Percentiles rank a stretch among this genome's conserved stretches.
Conservation (phyloP, 2,329 filamentous ascomycete genomes). For the Phialocephala sp. region DNA sequence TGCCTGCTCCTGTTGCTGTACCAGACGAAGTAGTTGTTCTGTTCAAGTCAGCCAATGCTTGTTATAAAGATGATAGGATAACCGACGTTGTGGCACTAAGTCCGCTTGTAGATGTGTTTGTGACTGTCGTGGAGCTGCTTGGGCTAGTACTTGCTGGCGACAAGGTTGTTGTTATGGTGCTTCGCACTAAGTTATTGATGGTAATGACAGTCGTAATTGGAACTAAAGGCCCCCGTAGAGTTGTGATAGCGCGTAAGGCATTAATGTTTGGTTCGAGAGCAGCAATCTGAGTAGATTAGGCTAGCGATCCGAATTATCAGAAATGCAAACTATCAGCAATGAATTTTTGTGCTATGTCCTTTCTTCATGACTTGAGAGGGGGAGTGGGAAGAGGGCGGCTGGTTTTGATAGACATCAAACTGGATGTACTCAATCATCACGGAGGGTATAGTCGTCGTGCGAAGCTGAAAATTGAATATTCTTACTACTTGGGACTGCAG, state of each 20-base stretch:
- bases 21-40: slow-evolving; percentile 1
- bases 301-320: background rate
- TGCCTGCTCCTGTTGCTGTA: slow-evolving; percentile 14
- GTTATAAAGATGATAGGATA: background rate
- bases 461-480: slow-evolving; percentile 19
- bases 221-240: slow-evolving; percentile 22
- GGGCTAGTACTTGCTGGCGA: slow-evolving; percentile 25
- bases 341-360: background rate
- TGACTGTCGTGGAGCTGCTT: slow-evolving; percentile 24
- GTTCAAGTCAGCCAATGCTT: background rate
- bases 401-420: background rate
- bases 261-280: slow-evolving; percentile 37
- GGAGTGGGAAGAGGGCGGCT: background rate
- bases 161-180: slow-evolving; percentile 32
- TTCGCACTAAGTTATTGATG: slow-evolving; percentile 12
- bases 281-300: slow-evolving; percentile 32
- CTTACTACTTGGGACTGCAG: slow-evolving; percentile 38
- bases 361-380: background rate
- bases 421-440: background rate
- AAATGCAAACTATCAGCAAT: background rate
- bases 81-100: slow-evolving; percentile 10
- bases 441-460: background rate
- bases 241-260: slow-evolving; percentile 29
- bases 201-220: slow-evolving; percentile 26
- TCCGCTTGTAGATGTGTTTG: slow-evolving; percentile 6